Base-by-base conservation (phyloP, 2,329 filamentous ascomycete species). In the Laburnicola sp. region DNA sequence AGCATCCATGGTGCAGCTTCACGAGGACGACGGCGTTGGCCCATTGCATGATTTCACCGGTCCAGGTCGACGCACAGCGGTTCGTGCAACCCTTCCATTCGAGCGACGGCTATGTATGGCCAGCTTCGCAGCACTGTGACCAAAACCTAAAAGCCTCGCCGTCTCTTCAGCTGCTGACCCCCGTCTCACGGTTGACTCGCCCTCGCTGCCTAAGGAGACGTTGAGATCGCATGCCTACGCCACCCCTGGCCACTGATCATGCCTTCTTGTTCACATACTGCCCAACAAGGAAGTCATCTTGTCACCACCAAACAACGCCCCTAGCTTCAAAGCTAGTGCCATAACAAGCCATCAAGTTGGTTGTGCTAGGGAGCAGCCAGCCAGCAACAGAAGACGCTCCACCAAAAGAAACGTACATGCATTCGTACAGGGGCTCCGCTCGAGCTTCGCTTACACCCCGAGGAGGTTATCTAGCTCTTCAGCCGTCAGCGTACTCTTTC, bases 401-500 rank as follows among this genome's bases (percentile, higher is more conserved):
- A 51, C 52, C 50, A 28, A 51, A 53, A 27, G 35, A 50, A 55
- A 40, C 42, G 50, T 50, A 36, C 49, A 43, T 50, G 28, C 45
- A 60, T 51, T 43, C 25, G 40, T 41, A 46, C 47, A 39, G 21
- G 39, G 27, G 30, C 27, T 39, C 45, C 51, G 41, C 48, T 47
- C 45, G 40, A 39, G 38, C 47, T 40, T 37, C 23, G 28, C 55
- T 53, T 63, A 68, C 45, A 67, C 60, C 6, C 68, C 63, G 42
- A 75, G 51, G 35, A 74, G 58, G 28, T 63, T 68, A 73, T 88
- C 82, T 65, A 92, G 73, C 72, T 93, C 89, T 78, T 86, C 87
- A 2, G 87, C 85, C 62, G 83, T 91, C 28, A 93, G 75, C 21
- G 88, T 92, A 64, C 87, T 91, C 68, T 89, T 81, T 65, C 88